Percentiles rank a stretch among this genome's conserved stretches.
These are phyloP conservation scores for Amanita exitialis DNA, from an alignment of 768 basidiomycete genomes.

Conservation along the genomic window DNA sequence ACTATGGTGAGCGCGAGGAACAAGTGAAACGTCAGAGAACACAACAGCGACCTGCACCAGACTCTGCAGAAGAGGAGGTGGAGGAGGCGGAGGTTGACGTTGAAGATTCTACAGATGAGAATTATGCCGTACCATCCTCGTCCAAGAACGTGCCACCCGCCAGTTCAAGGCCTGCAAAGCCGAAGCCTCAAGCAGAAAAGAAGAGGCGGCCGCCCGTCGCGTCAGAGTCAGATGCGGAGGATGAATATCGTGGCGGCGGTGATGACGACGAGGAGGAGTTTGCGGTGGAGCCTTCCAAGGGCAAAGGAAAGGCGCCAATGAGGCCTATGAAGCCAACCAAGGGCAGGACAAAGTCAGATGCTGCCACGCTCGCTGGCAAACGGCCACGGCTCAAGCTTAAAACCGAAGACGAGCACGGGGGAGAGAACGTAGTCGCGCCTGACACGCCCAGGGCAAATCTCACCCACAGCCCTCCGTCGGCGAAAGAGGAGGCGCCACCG, in stretches of 20 bases:
- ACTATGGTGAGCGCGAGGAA: conserved; percentile 9
- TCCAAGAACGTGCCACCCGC: not conserved
- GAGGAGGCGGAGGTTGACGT: conserved; percentile 13
- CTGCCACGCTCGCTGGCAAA: not conserved
- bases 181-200: not conserved
- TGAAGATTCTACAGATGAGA: conserved; percentile 11
- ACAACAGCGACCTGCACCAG: not conserved
- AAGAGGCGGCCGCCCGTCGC: conserved; percentile 7
- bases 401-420: conserved; percentile 11
- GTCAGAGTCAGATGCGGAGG: conserved; percentile 14
- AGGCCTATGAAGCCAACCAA: conserved; percentile 8
- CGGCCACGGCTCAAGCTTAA: conserved; percentile 16
- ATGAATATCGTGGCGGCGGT: conserved; percentile 8
- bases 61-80: conserved; percentile 6
- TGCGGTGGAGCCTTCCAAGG: conserved; percentile 15
- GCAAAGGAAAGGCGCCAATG: conserved; percentile 16
- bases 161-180: not conserved
- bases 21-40: not conserved
- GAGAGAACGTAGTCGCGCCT: not conserved
- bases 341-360: conserved; percentile 4
- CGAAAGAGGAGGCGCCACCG: conserved; percentile 24
- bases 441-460: not conserved
- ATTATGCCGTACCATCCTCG: not conserved
- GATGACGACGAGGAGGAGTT: conserved; percentile 13
- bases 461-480: conserved; percentile 12